Percentiles rank a stretch among this genome's conserved stretches.
Evolutionary conservation across 2,329 filamentous ascomycete species (phyloP).

Genomic region (Neoarthrinium moseri): DNA sequence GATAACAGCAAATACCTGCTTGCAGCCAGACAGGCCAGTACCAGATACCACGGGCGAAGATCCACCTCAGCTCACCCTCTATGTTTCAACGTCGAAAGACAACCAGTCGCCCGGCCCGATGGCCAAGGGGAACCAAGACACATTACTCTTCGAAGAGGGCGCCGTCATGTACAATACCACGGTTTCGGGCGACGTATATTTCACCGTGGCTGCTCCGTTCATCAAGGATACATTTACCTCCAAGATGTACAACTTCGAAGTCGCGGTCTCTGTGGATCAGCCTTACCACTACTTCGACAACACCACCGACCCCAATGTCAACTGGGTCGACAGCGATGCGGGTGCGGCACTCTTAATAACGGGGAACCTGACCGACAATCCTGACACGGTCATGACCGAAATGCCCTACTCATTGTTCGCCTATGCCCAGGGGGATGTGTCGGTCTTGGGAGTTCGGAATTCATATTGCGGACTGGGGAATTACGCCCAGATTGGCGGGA

Average conservation of each 20-base stretch:
- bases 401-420: slow-evolving; percentile 79
- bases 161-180: slow-evolving; percentile 65
- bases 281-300: slow-evolving; percentile 69
- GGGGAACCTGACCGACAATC: slow-evolving; percentile 62
- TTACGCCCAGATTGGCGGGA: slow-evolving; percentile 61
- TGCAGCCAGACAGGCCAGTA: slow-evolving; percentile 60
- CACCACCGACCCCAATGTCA: slow-evolving; percentile 54
- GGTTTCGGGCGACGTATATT: slow-evolving; percentile 67
- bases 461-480: slow-evolving; percentile 80
- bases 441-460: slow-evolving; percentile 67
- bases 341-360: slow-evolving; percentile 77
- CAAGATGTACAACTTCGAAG: slow-evolving; percentile 68
- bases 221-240: slow-evolving; percentile 55
- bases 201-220: slow-evolving; percentile 72
- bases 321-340: slow-evolving; percentile 83
- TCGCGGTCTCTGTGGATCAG: slow-evolving; percentile 78
- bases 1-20: slow-evolving; percentile 83
- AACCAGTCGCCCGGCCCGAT: slow-evolving; percentile 67
- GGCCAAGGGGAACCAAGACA: slow-evolving; percentile 44
- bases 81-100: slow-evolving; percentile 64
- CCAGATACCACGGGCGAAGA: slow-evolving; percentile 39
- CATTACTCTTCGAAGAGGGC: slow-evolving; percentile 60
- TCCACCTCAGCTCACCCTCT: slow-evolving; percentile 75
- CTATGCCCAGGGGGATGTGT: slow-evolving; percentile 57
- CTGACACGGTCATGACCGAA: slow-evolving; percentile 50